Conservation (phyloP, 192 early-diverging fungal species). For the Allomyces javanicus region DNA sequence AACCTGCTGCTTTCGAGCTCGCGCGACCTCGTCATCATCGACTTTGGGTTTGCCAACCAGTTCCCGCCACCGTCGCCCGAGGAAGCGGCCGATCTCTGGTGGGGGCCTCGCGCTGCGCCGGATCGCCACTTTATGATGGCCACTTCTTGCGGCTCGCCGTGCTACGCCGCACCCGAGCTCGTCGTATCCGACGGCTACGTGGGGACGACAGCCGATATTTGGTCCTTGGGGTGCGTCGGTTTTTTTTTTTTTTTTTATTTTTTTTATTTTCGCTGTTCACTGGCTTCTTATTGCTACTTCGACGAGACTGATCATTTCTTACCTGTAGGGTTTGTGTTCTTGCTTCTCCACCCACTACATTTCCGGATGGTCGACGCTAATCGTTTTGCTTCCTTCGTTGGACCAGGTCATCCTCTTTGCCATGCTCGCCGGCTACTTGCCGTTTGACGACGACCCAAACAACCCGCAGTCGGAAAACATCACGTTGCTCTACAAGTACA, state of each 20-base stretch:
- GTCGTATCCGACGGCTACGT: slow-evolving; percentile 94
- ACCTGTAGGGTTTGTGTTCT: too few species aligned
- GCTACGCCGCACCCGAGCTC: slow-evolving; percentile 96
- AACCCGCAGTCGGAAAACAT: slow-evolving; percentile 40
- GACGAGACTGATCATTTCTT: too few species aligned
- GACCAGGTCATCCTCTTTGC: too few species aligned
- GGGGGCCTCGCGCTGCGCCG: not conserved
- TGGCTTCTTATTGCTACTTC: too few species aligned
- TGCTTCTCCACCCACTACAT: too few species aligned
- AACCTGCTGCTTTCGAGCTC: slow-evolving; percentile 80
- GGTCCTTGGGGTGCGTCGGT: slow-evolving; percentile 57
- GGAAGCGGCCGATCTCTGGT: too few species aligned
- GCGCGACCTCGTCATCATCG: slow-evolving; percentile 87
- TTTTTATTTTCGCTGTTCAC: too few species aligned
- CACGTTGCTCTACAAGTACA: slow-evolving; percentile 39
- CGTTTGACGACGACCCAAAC: slow-evolving; percentile 37
- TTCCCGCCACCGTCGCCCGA: slow-evolving; percentile 13
- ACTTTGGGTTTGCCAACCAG: slow-evolving; percentile 98
- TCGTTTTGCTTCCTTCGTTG: too few species aligned
- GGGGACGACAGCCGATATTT: slow-evolving; percentile 92
- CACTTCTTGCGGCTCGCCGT: slow-evolving; percentile 93
- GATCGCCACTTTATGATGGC: slow-evolving; percentile 37
- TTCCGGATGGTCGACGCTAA: too few species aligned
- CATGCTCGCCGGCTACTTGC: slow-evolving; percentile 2
- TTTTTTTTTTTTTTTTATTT: too few species aligned